Conservation (phyloP, 768 basidiomycete genomes). For the Lactarius vividus region DNA sequence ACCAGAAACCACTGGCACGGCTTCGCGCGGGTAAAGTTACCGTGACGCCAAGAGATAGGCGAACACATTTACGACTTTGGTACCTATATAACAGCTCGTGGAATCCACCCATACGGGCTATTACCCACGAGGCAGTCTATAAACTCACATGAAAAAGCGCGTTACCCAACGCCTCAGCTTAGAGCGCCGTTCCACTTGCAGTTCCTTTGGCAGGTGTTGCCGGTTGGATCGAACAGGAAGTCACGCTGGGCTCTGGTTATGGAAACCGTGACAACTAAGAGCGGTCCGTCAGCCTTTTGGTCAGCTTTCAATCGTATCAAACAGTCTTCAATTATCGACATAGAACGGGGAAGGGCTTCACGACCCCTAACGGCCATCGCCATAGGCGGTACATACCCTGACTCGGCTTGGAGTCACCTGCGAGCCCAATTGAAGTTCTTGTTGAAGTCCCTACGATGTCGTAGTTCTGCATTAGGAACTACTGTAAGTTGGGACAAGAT, state of each 20-base stretch:
- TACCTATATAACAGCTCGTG: neutral
- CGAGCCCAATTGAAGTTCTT: constrained; percentile 50
- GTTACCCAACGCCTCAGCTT: constrained; percentile 31
- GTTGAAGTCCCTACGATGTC: constrained; percentile 54
- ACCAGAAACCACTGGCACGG: neutral
- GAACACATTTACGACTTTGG: neutral
- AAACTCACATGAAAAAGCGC: neutral
- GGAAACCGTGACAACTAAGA: constrained; percentile 54
- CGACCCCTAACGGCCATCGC: neutral
- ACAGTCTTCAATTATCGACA: constrained; percentile 62
- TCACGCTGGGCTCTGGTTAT: constrained; percentile 53
- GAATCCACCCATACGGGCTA: neutral
- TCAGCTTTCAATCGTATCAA: no score
- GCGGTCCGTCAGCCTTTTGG: no score
- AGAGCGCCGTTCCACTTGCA: constrained; percentile 58
- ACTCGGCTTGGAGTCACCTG: constrained; percentile 56
- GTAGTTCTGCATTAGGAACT: constrained; percentile 70
- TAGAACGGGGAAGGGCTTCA: constrained; percentile 54
- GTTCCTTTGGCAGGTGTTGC: constrained; percentile 53
- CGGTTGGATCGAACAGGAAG: constrained; percentile 46
- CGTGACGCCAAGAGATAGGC: no score
- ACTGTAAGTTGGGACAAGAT: neutral
- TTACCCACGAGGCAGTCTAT: neutral
- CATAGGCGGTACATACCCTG: constrained; percentile 27
- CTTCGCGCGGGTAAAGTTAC: neutral